Conservation (phyloP, 108 stramenopile genomes). For the Fragilaria crotonensis region DNA sequence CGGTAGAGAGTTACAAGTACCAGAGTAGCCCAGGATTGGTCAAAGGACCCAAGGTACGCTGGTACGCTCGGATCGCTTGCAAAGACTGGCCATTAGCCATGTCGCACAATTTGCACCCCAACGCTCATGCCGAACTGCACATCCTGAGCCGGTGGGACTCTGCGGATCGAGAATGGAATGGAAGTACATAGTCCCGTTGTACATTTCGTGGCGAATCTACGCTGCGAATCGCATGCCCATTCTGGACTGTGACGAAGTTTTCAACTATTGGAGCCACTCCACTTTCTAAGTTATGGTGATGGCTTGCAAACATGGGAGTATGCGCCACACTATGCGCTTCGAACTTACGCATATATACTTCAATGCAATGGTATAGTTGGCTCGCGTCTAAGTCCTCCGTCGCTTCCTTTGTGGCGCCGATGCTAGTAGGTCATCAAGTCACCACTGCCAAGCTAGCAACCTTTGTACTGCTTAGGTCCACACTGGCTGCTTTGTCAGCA, state of each 20-base stretch:
- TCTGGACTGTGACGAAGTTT: conserved; percentile 97
- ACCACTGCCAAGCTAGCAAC: conserved; percentile 5
- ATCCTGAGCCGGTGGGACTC: no score
- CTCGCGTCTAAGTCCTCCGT: neutral
- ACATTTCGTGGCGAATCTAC: conserved; percentile 45
- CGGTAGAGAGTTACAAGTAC: no score
- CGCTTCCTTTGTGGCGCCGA: conserved; percentile 8
- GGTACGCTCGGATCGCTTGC: no score
- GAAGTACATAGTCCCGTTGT: conserved; percentile 16
- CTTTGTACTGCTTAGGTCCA: conserved; percentile 22
- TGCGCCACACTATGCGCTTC: conserved; percentile 82
- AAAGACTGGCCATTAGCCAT: no score
- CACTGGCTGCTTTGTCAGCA: conserved; percentile 4
- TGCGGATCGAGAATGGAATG: no score
- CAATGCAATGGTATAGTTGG: conserved; percentile 24
- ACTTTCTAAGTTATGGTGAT: conserved; percentile 74
- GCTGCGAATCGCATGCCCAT: conserved; percentile 76
- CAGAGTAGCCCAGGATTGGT: no score
- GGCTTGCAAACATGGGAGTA: conserved; percentile 94
- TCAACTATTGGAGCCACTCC: conserved; percentile 98
- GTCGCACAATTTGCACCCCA: no score
- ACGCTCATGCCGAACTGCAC: no score
- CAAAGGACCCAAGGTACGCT: no score
- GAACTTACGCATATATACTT: conserved; percentile 90
- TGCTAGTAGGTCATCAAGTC: conserved; percentile 11